These are phyloP conservation scores for Syzygium oleosum DNA, from an alignment of 345 rosid genomes.

Conservation along the genomic window DNA sequence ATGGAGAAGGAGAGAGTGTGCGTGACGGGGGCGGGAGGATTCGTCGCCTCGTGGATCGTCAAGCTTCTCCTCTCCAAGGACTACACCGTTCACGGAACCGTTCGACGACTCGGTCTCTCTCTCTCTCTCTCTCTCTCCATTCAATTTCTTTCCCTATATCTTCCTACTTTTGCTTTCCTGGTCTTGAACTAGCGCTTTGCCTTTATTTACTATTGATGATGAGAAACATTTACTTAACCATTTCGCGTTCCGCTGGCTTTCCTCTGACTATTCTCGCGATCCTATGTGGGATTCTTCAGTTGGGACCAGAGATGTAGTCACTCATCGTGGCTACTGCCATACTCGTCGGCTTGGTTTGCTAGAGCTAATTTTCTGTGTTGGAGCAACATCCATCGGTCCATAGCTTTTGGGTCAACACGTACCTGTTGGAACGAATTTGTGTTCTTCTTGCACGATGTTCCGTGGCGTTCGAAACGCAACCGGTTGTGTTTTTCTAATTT, in stretches of 20 bases:
- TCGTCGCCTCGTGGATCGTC: constrained; percentile 55
- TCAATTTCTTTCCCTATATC: background rate
- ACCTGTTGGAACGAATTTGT: background rate
- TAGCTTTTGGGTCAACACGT: background rate
- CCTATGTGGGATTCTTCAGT: background rate
- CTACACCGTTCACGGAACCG: constrained; percentile 54
- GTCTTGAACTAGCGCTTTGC: background rate
- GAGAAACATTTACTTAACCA: background rate
- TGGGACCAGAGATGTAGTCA: background rate
- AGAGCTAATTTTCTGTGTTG: background rate
- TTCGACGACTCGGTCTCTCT: constrained; percentile 41
- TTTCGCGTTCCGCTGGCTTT: background rate
- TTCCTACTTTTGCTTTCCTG: background rate
- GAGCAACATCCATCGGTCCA: background rate
- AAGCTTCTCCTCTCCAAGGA: constrained; percentile 45
- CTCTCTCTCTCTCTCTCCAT: background rate
- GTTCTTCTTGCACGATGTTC: background rate
- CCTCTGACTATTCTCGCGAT: background rate
- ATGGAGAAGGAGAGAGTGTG: constrained; percentile 34
- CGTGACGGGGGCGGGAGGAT: constrained; percentile 74
- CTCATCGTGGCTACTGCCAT: background rate
- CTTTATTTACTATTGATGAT: background rate
- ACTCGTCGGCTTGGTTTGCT: background rate
- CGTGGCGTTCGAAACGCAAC: background rate
- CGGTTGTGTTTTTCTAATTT: background rate